Conservation (phyloP, 1,284 basidiomycete species). For the Inonotus obliquus region DNA sequence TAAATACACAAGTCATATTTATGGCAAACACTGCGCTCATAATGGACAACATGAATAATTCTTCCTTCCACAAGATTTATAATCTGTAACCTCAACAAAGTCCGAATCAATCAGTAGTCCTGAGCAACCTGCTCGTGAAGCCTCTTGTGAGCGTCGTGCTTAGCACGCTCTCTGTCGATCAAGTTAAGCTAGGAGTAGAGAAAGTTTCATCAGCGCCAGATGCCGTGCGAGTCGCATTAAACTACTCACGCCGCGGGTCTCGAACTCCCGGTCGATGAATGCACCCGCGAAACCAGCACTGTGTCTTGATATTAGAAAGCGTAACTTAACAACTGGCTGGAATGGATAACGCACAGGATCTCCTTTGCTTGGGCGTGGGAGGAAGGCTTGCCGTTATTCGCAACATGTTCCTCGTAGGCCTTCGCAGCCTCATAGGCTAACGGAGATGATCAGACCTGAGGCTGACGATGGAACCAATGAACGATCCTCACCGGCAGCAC, state of each 20-base stretch:
- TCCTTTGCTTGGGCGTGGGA: constrained; percentile 44
- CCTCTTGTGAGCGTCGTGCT: constrained; percentile 33
- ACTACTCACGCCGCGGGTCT: constrained; percentile 48
- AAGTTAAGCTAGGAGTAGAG: constrained; percentile 31
- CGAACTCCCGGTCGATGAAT: constrained; percentile 41
- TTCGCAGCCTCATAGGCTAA: constrained; percentile 41
- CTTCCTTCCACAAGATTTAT: neutral
- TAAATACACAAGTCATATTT: neutral
- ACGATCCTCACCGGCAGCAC: constrained; percentile 21
- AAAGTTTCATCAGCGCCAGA: constrained; percentile 16
- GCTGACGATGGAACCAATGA: neutral
- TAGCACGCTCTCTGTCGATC: constrained; percentile 39
- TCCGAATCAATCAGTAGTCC: constrained; percentile 10
- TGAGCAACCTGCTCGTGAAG: constrained; percentile 12
- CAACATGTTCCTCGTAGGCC: constrained; percentile 49
- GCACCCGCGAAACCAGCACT: constrained; percentile 43
- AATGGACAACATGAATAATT: too few relatives aligned
- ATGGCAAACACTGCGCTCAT: neutral
- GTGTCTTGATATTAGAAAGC: neutral
- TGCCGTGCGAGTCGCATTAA: neutral
- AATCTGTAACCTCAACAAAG: neutral
- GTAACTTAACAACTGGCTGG: neutral
- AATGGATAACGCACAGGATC: constrained; percentile 28
- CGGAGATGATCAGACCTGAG: neutral
- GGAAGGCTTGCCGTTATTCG: constrained; percentile 39